Evolutionary conservation across 2,329 filamentous ascomycete species (phyloP).

Genomic region (Beauveria medogensis): DNA sequence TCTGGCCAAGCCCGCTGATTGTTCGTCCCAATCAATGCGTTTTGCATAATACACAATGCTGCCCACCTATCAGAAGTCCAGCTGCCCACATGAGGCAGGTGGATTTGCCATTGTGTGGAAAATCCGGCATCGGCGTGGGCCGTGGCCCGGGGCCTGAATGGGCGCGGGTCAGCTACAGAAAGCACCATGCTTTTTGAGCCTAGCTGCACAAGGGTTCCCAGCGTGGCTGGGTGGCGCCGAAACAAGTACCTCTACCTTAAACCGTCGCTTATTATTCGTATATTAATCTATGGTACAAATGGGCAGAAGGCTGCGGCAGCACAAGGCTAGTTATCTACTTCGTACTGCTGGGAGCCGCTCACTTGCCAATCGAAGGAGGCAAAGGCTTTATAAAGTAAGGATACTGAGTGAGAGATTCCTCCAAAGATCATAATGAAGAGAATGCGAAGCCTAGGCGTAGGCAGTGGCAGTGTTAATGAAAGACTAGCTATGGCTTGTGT

Average conservation of each 20-base stretch:
- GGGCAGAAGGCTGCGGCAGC: not conserved
- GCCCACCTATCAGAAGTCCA: slow-evolving; percentile 21
- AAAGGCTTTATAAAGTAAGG: no score
- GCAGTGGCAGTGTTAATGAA: not conserved
- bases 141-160: slow-evolving; percentile 9
- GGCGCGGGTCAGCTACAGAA: slow-evolving; percentile 11
- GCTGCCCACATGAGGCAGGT: slow-evolving; percentile 23
- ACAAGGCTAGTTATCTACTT: not conserved
- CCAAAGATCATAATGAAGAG: not conserved
- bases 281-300: not conserved
- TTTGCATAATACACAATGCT: not conserved
- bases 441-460: no score
- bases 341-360: not conserved
- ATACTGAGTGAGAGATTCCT: no score
- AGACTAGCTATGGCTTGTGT: not conserved
- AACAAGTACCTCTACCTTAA: not conserved
- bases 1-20: not conserved
- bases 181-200: slow-evolving; percentile 10
- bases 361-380: no score
- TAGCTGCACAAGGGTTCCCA: slow-evolving; percentile 3
- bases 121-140: not conserved
- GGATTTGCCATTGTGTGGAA: slow-evolving; percentile 3
- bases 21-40: not conserved
- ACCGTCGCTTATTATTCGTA: no score
- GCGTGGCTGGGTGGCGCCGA: not conserved